Conservation (phyloP, 352 stramenopile species). For the Globisporangium cystogenes region DNA sequence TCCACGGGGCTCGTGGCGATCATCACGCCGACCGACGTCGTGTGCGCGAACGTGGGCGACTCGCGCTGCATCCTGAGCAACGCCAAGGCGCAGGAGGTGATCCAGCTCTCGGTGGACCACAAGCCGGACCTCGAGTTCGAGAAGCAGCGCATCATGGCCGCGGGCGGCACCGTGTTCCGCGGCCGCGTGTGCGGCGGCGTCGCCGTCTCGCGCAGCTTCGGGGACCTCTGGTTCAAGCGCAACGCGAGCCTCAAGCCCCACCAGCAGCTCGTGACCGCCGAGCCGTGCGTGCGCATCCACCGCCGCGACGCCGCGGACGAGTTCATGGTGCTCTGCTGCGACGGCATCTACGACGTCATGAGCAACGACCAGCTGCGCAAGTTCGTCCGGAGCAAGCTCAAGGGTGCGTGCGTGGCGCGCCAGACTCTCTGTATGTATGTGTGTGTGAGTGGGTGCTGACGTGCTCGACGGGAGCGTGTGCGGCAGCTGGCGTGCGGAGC, state of each 20-base stretch:
- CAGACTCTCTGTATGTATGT: background rate
- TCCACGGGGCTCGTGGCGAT: conserved; percentile 80
- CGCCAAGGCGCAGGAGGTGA: conserved; percentile 51
- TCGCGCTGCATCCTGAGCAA: conserved; percentile 85
- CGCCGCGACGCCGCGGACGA: conserved; percentile 77
- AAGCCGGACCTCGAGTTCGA: conserved; percentile 85
- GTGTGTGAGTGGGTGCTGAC: background rate
- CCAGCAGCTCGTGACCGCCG: conserved; percentile 81
- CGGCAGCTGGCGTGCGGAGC: conserved; percentile 21
- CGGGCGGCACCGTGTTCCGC: conserved; percentile 79
- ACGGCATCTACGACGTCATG: conserved; percentile 95
- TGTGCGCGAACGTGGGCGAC: conserved; percentile 82
- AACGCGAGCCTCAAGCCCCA: conserved; percentile 71
- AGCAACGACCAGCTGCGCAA: conserved; percentile 91
- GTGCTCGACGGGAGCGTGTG: background rate
- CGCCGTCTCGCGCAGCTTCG: conserved; percentile 81
- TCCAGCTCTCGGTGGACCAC: conserved; percentile 83
- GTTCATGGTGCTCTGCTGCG: conserved; percentile 90
- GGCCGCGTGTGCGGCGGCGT: conserved; percentile 81
- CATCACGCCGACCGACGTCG: conserved; percentile 74
- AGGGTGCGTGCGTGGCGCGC: conserved; percentile 16
- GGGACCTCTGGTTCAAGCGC: conserved; percentile 87
- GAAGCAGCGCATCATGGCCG: conserved; percentile 80
- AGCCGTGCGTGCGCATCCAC: conserved; percentile 78
- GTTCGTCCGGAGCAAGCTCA: conserved; percentile 83